These are phyloP conservation scores for Aphanomyces invadans DNA, from an alignment of 352 stramenopile genomes.

Conservation along the genomic window DNA sequence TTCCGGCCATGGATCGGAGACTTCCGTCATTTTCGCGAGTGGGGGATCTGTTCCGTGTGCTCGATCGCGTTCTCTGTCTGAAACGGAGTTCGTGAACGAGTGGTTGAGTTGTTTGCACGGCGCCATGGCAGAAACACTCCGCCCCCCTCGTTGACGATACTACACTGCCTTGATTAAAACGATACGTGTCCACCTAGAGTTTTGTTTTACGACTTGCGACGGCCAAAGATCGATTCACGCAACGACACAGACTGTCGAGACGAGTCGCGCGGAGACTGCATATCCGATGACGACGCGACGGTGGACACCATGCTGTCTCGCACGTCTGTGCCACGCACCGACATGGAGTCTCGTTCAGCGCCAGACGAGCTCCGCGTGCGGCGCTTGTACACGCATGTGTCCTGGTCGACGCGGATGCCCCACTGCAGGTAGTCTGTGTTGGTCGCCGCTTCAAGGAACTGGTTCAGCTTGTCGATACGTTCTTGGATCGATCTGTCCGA, in stretches of 20 bases:
- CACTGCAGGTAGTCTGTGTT: constrained; percentile 68
- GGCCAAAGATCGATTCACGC: background rate
- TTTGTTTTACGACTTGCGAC: constrained; percentile 8
- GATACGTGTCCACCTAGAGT: too few relatives aligned
- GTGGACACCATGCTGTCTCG: constrained; percentile 14
- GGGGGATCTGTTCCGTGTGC: too few relatives aligned
- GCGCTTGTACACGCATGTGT: constrained; percentile 68
- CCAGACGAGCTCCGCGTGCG: constrained; percentile 24
- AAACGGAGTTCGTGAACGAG: too few relatives aligned
- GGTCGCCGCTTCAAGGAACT: constrained; percentile 64
- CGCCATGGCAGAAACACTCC: too few relatives aligned
- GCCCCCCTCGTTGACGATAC: too few relatives aligned
- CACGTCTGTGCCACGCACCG: background rate
- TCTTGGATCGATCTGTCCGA: constrained; percentile 72
- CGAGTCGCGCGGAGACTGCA: background rate
- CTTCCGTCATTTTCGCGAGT: too few relatives aligned
- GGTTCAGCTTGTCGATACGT: constrained; percentile 58
- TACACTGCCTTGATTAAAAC: too few relatives aligned
- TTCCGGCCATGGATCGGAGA: too few relatives aligned
- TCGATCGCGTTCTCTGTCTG: too few relatives aligned
- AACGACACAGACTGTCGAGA: constrained; percentile 5
- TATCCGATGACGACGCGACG: background rate
- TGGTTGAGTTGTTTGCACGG: too few relatives aligned
- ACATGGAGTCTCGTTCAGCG: background rate
- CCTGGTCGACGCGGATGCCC: constrained; percentile 65